Base-by-base conservation (phyloP, 495 filamentous ascomycete genomes). In the Xylaria intraflava region DNA sequence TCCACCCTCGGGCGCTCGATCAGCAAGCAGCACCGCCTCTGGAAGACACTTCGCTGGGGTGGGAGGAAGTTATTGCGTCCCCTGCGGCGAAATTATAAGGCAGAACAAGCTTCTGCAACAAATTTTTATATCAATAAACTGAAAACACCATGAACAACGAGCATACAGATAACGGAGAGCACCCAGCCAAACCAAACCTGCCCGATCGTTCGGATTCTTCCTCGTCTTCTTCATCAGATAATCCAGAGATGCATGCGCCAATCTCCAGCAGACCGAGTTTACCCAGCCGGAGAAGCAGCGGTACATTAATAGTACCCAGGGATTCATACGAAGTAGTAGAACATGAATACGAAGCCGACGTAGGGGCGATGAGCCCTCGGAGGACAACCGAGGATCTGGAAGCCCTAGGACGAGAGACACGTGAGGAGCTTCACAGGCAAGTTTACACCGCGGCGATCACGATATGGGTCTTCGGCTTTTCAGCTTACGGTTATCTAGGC, bases 281-380 rank as follows among this genome's bases (percentile, higher is more conserved):
- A 26, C 68, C 70, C 38, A 84, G 79, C 61, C 79, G 88, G 33
- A 88, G 87, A 69, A 84, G 83, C 46, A 89, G 84, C 62, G 86
- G 85, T 55, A 89, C 89, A 27, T 87, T 90, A 57, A 84, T 94
- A 53, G 83, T 92, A 16, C 85, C 87, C 16, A 79, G 86, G 49
- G 85, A 90, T 60, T 82, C 83, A 40, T 75, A 77, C 10, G 78
- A 82, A 49, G 81, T 88, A 9, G 68, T 84, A 54, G 79, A 81
- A 40, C 63, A 69, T 20, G 76, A 86, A 35, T 80, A 85, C 55
- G 89, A 88, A 17, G 86, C 86, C 2, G 85, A 96, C 66, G 90
- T 92, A 35, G 76, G 92, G 51, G 85, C 89, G 38, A 98, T 98
- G 93, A 95, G 90, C 68, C 93, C 93, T 1, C 80, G 92, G 55